Base-by-base conservation (phyloP, 2,329 filamentous ascomycete genomes). In the Aspergillus vadensis region DNA sequence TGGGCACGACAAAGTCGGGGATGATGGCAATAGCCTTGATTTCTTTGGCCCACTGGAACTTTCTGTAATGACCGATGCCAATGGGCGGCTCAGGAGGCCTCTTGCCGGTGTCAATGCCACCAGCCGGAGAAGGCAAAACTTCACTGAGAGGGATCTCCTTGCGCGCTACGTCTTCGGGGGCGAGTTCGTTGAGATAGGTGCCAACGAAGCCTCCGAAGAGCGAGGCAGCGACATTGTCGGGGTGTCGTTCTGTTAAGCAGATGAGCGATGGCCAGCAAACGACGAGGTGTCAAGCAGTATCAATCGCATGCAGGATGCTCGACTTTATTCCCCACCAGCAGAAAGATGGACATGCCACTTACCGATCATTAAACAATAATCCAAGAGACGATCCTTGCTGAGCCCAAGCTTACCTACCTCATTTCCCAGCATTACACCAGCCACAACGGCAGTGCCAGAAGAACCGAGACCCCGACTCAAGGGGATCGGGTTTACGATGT, bases 1-100 rank as follows among this genome's bases (percentile, higher is more conserved):
- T 99, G n/a, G 92, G 87, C 30, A 98, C 93, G 75, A 97, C 91
- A 72, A 98, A 99, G 69, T 97, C 86, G 8, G 95, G 95, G 63
- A 99, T 97, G 70, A 99, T 94, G 67, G 93, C 92, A 66, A 99
- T 89, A 63, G 93, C 94, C 82, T 97, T 98, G 83, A 99, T 97
- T 76, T 96, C 91, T 65, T 88, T 87, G 60, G 92, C 90, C 94
- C 94, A 98, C 44, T 88, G 87, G 77, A 97, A 98, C 77, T 93
- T 94, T 79, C 96, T 93, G 81, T 96, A 96, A 77, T 97, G 93
- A 52, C 94, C 95, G 69, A 99, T 98, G 70, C 92, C 91, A 67
- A 89, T 76, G 2, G 95, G 95, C n/a, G 95, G 95, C 73, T 91
- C 86, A 5, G 95, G 94, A 19, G 95, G 95, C 68, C 83, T 88